Evolutionary conservation across 441 rosid genomes (phyloP).

Genomic region (Dalechampia spathulata): DNA sequence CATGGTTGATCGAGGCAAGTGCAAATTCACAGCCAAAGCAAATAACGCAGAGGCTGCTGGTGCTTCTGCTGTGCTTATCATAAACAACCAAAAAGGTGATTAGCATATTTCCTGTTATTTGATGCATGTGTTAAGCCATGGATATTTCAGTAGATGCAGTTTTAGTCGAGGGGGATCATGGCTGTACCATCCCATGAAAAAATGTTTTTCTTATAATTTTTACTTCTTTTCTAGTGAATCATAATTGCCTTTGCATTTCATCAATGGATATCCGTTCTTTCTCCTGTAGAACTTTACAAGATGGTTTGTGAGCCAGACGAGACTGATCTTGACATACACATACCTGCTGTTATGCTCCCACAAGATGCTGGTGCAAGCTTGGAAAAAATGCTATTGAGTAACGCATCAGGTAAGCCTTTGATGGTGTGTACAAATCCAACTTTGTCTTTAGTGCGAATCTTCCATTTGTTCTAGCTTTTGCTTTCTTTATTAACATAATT

Average conservation of each 20-base stretch:
- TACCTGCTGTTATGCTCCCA: constrained; percentile 93
- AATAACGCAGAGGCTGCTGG: constrained; percentile 84
- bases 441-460: too few species aligned
- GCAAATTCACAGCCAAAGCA: constrained; percentile 84
- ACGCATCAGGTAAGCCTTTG: constrained; percentile 51
- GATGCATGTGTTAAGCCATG: too few species aligned
- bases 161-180: too few species aligned
- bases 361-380: constrained; percentile 91
- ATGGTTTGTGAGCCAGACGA: constrained; percentile 99
- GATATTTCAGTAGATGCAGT: too few species aligned
- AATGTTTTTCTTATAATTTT: too few species aligned
- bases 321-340: constrained; percentile 77
- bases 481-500: background rate
- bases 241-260: too few species aligned
- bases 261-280: constrained; percentile 6
- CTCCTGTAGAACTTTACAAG: constrained; percentile 75
- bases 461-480: background rate
- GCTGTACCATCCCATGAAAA: too few species aligned
- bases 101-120: background rate
- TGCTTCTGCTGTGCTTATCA: constrained; percentile 88
- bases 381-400: constrained; percentile 52
- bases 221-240: too few species aligned
- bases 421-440: background rate
- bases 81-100: constrained; percentile 83
- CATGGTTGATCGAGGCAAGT: constrained; percentile 90